Evolutionary conservation across 2,329 filamentous ascomycete genomes (phyloP).

Genomic region (Verticillium longisporum): DNA sequence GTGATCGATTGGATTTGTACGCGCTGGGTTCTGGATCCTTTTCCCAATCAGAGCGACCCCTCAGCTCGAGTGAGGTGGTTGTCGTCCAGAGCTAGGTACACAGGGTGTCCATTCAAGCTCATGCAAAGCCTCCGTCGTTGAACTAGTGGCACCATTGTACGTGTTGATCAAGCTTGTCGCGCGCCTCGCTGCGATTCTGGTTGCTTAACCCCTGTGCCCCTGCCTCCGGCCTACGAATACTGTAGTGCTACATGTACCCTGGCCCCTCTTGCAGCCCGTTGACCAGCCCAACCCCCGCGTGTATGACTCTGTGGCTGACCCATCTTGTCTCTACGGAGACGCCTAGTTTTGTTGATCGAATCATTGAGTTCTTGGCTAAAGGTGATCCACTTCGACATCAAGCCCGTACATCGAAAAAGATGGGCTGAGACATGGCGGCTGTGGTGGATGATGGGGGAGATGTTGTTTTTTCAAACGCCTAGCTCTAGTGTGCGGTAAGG

Average conservation of each 20-base stretch:
- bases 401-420: neutral
- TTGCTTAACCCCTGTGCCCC: neutral
- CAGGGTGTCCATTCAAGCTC: slow-evolving; percentile 2
- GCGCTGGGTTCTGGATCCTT: neutral
- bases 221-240: too few species aligned
- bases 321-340: neutral
- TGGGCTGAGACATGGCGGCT: neutral
- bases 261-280: neutral
- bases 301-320: neutral
- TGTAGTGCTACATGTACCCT: too few species aligned
- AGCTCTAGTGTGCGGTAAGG: neutral
- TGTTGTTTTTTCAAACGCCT: neutral
- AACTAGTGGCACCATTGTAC: slow-evolving; percentile 1
- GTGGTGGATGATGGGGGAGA: neutral
- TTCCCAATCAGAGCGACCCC: neutral
- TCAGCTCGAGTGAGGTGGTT: neutral
- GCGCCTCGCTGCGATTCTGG: neutral
- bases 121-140: slow-evolving; percentile 8
- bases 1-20: neutral
- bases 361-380: neutral
- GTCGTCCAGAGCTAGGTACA: neutral
- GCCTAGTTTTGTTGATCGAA: neutral
- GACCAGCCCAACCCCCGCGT: neutral
- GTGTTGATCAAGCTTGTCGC: slow-evolving; percentile 8
- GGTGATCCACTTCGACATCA: neutral